Evolutionary conservation across 495 filamentous ascomycete genomes (phyloP), one percentile per base, ranked within the genome.

Genomic region (Jackrogersella minutella): DNA sequence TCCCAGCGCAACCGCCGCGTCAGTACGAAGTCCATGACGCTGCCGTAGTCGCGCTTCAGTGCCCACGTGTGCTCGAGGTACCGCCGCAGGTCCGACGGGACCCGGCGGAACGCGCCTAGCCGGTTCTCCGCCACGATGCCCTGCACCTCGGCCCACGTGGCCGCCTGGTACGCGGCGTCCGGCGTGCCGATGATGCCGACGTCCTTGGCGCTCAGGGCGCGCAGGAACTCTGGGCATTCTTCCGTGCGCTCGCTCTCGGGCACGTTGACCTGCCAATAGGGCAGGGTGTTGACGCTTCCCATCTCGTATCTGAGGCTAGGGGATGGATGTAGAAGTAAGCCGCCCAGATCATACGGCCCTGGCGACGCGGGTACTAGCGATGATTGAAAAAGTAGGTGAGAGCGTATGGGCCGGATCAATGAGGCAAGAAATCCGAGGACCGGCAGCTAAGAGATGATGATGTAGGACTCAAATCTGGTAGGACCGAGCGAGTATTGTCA

Each of bases 221-320:
- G 71, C 37, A 97, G 84, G 74, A 86, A 94, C 24, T 81, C 80
- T 0, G 93, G 93, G 69, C 92, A 96, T 26, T 85, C 79, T 11
- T 73, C 67, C 4, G 87, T 84, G 77, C 90, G 84, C 66, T 87
- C 74, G 19, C 78, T 67, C 14, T 74, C 78, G 3, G 90, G 88
- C 13, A 95, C 76, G 74, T 97, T 96, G 65, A 91, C 81, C 39
- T 91, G 86, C 91, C 91, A 96, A 80, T 89, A 96, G 1, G 90
- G 89, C 14, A 88, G 71, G 22, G 58, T 26, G 5, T 43, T 21
- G 2, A 62, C 17, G 28, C 72, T 73, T 44, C 73, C 76, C 73
- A 75, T 78, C 34, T 49, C 26, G 66, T 36, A n/a, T 30, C 22
- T 31, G 7, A 14, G 21, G 0, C 5, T 51, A 7, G 40, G 51